Percentiles rank a stretch among this genome's conserved stretches.
phyloP scores from a whole-genome alignment of 148 eudicot species.

The Agrostemma githago region DNA sequence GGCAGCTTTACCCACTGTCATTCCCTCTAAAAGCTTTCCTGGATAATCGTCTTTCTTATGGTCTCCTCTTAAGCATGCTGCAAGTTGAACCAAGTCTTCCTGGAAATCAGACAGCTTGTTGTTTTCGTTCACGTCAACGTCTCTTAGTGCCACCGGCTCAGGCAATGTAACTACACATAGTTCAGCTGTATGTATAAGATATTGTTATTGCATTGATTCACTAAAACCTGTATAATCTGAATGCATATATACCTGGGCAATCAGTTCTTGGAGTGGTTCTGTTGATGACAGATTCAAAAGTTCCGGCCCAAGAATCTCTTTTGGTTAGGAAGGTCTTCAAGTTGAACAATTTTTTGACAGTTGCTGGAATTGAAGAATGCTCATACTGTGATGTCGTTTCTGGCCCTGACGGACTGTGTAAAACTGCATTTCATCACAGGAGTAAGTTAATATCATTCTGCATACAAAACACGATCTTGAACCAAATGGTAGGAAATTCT shows the following conservation, averaged over 20 bases:
- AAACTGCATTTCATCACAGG: constrained; percentile 34
- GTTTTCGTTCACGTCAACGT: constrained; percentile 42
- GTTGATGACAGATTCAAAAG: constrained; percentile 51
- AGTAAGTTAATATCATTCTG: neutral
- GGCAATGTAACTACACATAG: constrained; percentile 42
- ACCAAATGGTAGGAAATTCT: neutral
- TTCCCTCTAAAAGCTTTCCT: constrained; percentile 39
- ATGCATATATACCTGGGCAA: constrained; percentile 48
- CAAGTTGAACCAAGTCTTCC: constrained; percentile 55
- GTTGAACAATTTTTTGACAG: constrained; percentile 70
- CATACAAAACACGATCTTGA: neutral
- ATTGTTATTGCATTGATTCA: neutral
- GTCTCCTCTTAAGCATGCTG: constrained; percentile 64
- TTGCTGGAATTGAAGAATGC: constrained; percentile 74
- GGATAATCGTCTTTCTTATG: constrained; percentile 47
- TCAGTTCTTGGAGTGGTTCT: constrained; percentile 58
- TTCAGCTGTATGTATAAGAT: neutral
- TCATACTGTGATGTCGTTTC: constrained; percentile 55
- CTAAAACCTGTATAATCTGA: neutral
- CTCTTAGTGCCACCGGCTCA: constrained; percentile 55
- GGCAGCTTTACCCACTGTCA: constrained; percentile 48
- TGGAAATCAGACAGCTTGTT: constrained; percentile 52
- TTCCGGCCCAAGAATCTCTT: constrained; percentile 75
- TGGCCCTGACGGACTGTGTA: constrained; percentile 71
- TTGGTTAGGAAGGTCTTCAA: constrained; percentile 55